A percentile compares a stretch with the other conserved stretches of the same genome.
These are phyloP conservation scores for Ganoderma leucocontextum DNA, from an alignment of 1,284 basidiomycete species.

Conservation along the genomic window DNA sequence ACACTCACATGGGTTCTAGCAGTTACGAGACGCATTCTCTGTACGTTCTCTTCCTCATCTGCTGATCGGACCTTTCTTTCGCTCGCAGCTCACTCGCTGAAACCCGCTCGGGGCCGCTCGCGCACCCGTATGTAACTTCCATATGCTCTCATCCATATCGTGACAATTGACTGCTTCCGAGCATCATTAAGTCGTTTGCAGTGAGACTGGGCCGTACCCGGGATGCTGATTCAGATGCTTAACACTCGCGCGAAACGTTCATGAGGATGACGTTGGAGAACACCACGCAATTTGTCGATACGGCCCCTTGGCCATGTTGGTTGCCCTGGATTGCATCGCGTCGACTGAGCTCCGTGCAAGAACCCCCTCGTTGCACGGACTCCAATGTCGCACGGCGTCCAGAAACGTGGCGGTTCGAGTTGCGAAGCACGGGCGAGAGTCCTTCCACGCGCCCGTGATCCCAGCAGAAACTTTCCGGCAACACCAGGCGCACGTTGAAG, in stretches of 20 bases:
- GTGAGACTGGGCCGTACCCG: not conserved
- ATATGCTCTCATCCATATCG: not conserved
- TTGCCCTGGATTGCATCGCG: not conserved
- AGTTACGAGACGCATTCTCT: not conserved
- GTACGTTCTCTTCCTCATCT: constrained; percentile 3
- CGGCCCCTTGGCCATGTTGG: not conserved
- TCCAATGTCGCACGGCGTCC: not conserved
- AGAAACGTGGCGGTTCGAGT: constrained; percentile 1
- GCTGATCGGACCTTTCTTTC: constrained; percentile 12
- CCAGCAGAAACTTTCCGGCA: not conserved
- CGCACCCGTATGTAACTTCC: not conserved
- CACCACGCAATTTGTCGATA: not conserved
- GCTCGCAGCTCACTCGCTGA: not conserved
- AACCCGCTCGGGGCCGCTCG: not conserved
- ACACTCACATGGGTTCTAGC: not conserved
- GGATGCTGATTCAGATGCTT: not conserved
- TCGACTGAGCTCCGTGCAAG: not conserved
- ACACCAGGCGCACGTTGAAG: not conserved
- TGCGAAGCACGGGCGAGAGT: not conserved
- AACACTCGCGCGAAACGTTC: not conserved
- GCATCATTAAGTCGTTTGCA: not conserved
- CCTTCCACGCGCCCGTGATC: not conserved
- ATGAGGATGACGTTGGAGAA: constrained; percentile 1
- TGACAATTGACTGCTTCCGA: not conserved
- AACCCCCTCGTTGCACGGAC: constrained; percentile 1